Conservation (phyloP, 805 yeast genomes). For the Candida suzukii region DNA sequence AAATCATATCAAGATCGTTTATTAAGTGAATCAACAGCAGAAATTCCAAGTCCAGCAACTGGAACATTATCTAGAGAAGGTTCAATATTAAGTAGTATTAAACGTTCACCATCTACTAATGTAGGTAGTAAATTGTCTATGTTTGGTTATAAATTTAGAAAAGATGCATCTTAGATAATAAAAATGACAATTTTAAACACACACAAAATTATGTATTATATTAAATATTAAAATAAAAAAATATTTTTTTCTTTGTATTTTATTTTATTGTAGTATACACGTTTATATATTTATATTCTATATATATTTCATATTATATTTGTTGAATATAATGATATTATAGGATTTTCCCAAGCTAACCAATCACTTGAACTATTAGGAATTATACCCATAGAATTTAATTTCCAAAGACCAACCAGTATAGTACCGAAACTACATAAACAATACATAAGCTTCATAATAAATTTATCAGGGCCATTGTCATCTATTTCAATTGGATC, state of each 20-base stretch:
- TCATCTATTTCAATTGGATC: constrained; percentile 15
- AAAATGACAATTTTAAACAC: too few relatives aligned
- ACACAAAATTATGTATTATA: neutral
- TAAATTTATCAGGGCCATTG: constrained; percentile 9
- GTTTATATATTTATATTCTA: too few relatives aligned
- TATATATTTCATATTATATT: neutral
- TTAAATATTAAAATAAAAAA: neutral
- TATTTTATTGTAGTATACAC: too few relatives aligned
- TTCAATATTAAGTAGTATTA: constrained; percentile 4
- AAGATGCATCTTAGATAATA: too few relatives aligned
- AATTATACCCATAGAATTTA: constrained; percentile 81
- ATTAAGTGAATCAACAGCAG: neutral
- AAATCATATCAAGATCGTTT: constrained; percentile 16
- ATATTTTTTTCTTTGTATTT: neutral
- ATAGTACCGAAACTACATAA: constrained; percentile 46
- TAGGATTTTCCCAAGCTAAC: constrained; percentile 72
- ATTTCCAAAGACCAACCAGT: constrained; percentile 76
- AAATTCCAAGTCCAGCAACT: too few relatives aligned
- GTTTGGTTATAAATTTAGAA: constrained; percentile 3
- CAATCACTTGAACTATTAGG: constrained; percentile 88
- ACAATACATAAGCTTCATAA: constrained; percentile 21
- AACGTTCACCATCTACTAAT: constrained; percentile 6
- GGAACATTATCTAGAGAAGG: constrained; percentile 10
- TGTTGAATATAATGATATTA: neutral
- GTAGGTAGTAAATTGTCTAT: constrained; percentile 1